Base-by-base conservation (phyloP, 768 basidiomycete species). In the Daedaleopsis nitida region DNA sequence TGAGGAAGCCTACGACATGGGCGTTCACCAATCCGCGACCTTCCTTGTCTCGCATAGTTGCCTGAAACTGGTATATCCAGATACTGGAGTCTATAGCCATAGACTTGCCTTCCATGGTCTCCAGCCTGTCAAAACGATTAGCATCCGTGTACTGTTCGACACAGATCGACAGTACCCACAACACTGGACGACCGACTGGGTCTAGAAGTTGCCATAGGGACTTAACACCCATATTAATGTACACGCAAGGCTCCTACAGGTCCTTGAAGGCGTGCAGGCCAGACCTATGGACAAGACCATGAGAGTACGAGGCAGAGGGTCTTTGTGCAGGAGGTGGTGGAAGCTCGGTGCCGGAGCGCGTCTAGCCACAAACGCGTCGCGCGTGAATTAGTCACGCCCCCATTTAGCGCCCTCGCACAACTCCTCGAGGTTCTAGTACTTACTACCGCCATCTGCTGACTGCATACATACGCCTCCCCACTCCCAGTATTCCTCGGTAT, bases 31-130 rank as follows among this genome's bases (percentile, higher is more conserved):
- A 77, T 13, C 84, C 92, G 23, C 88, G 86, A 27, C 97, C 97
- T 60, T 98, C 94, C 70, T 94, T 98, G 75, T 96, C 96, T 23
- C 97, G 86, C 96, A 98, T 98, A 10, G 97, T 98, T 21, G 96
- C 96, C 77, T 98, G 96, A 70, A 99, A 99, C 74, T 99, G 97
- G 74, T 99, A 99, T 56, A 99, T 87, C 97, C 97, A 99, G 65
- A 99, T 98, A 66, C 94, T 97, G 4, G 96, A 98, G 75, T 99
- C 97, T 58, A 99, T 98, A 3, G 97, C 97, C 77, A 99, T 86
- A 11, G 86, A 79, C 72, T 95, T 96, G n/a, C 94, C 95, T 69
- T 96, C 95, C 71, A 96, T 84, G 0, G 91, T 95, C 76, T 99
- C 96, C 57, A 98, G 80, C 75, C 95, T 96, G 69, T 62, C 38